Evolutionary conservation across 768 basidiomycete species (phyloP).

Genomic region (Cubamyces lactineus): DNA sequence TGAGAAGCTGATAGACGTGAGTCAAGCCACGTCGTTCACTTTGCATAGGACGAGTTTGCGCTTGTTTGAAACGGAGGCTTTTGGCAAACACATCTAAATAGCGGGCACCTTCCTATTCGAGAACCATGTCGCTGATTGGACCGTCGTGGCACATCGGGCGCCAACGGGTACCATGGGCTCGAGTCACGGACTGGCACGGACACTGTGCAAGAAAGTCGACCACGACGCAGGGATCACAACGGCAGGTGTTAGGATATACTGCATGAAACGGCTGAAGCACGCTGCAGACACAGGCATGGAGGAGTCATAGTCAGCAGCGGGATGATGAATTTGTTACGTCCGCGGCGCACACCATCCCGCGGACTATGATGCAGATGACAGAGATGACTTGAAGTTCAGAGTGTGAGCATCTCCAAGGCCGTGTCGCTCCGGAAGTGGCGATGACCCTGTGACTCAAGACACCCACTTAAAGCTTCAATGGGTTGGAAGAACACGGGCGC

Average conservation of each 20-base stretch:
- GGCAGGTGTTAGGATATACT: too few species aligned
- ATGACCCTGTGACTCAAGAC: conserved; percentile 14
- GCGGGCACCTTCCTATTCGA: not conserved
- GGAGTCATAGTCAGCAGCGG: too few species aligned
- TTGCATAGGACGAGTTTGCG: conserved; percentile 24
- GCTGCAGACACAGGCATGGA: too few species aligned
- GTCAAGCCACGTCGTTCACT: conserved; percentile 16
- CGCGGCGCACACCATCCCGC: too few species aligned
- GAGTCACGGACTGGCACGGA: too few species aligned
- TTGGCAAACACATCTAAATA: conserved; percentile 29
- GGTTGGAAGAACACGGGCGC: not conserved
- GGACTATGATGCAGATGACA: too few species aligned
- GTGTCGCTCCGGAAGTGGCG: conserved; percentile 9
- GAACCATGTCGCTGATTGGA: not conserved
- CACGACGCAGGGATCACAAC: too few species aligned
- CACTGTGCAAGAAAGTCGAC: too few species aligned
- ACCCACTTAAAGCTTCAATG: not conserved
- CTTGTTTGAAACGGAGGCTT: conserved; percentile 26
- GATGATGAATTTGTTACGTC: too few species aligned
- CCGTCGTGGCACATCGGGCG: not conserved
- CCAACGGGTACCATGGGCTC: not conserved
- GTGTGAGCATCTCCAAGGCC: not conserved
- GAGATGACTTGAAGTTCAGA: not conserved
- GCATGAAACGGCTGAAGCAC: too few species aligned
- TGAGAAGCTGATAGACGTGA: not conserved